Conservation (phyloP, 2,329 filamentous ascomycete species). For the Didymella sp. region DNA sequence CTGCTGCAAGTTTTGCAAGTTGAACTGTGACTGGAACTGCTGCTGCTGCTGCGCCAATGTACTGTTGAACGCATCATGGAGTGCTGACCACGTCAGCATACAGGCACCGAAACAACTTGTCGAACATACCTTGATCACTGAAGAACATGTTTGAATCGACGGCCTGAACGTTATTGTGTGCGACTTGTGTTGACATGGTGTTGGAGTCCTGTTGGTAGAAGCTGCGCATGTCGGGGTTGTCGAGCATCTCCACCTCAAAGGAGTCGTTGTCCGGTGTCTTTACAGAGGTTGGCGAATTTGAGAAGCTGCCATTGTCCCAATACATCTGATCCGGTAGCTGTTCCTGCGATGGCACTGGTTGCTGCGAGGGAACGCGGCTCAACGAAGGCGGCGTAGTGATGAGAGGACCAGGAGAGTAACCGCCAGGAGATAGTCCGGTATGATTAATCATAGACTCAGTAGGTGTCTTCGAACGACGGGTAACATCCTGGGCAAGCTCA, state of each 20-base stretch:
- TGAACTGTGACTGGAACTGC: conserved; percentile 32
- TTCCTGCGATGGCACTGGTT: conserved; percentile 37
- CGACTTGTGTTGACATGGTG: conserved; percentile 36
- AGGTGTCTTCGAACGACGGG: conserved; percentile 44
- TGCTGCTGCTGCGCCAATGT: conserved; percentile 37
- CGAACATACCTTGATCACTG: conserved; percentile 34
- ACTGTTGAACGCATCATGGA: conserved; percentile 34
- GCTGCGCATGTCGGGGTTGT: conserved; percentile 35
- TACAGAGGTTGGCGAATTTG: conserved; percentile 47
- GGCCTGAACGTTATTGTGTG: conserved; percentile 31
- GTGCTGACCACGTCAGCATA: conserved; percentile 31
- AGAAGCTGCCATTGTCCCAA: conserved; percentile 44
- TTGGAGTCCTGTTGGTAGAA: conserved; percentile 37
- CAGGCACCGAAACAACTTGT: neutral
- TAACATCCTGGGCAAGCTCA: conserved; percentile 34
- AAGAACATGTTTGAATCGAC: conserved; percentile 34
- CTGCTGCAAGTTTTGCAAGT: conserved; percentile 23
- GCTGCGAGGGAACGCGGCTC: conserved; percentile 44
- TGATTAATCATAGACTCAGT: conserved; percentile 45
- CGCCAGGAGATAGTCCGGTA: conserved; percentile 42
- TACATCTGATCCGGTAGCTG: conserved; percentile 40
- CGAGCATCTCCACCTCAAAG: conserved; percentile 45
- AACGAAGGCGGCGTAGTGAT: conserved; percentile 42
- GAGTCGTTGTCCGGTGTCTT: conserved; percentile 45
- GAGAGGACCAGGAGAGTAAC: conserved; percentile 44